Evolutionary conservation across 805 yeast genomes (phyloP).

Genomic region (Wickerhamomyces xylosicus): DNA sequence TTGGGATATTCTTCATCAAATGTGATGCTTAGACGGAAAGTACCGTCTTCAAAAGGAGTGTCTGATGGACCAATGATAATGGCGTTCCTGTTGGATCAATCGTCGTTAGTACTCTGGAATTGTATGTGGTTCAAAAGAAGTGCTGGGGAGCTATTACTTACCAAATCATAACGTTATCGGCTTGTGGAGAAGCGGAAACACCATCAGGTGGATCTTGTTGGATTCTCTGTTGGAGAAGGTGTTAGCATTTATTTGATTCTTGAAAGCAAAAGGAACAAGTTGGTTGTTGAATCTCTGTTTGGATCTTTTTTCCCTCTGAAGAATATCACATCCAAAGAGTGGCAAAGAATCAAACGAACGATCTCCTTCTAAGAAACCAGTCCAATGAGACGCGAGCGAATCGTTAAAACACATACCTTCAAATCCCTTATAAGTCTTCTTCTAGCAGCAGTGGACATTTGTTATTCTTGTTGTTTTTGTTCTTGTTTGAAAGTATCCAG

Average conservation of each 20-base stretch:
- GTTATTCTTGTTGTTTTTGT: no score
- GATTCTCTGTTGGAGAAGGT: conserved; percentile 47
- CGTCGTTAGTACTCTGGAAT: conserved; percentile 7
- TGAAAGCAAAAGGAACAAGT: not conserved
- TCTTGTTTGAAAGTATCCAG: no score
- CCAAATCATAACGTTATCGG: conserved; percentile 95
- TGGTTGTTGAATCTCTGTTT: not conserved
- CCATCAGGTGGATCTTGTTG: conserved; percentile 98
- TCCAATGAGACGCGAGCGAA: no score
- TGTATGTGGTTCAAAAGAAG: not conserved
- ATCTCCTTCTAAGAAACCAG: no score
- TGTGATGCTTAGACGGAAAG: conserved; percentile 74
- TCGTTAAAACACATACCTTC: conserved; percentile 51
- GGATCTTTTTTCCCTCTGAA: no score
- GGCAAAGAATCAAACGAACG: no score
- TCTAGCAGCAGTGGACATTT: conserved; percentile 97
- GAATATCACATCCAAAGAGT: no score
- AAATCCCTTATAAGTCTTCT: conserved; percentile 98
- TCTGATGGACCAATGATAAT: conserved; percentile 96
- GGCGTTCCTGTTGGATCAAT: conserved; percentile 49
- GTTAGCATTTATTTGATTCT: no score
- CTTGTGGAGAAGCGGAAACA: conserved; percentile 91
- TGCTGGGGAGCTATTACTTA: conserved; percentile 6
- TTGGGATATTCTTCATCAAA: conserved; percentile 97
- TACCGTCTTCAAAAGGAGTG: conserved; percentile 97